Base-by-base conservation (phyloP, 345 rosid species). In the Aethionema arabicum region DNA sequence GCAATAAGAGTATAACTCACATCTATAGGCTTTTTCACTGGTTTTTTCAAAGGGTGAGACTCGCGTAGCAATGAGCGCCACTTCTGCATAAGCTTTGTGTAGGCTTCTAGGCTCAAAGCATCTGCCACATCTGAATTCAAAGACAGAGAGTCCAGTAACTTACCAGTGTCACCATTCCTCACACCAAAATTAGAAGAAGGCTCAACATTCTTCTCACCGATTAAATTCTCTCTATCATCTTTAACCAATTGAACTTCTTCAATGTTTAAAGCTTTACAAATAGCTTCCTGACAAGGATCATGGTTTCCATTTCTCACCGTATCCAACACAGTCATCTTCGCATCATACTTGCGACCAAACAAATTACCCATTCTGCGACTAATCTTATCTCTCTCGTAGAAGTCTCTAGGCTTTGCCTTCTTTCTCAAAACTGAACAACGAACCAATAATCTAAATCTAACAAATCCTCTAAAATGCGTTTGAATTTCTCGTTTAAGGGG, bases 401-500 rank as follows among this genome's bases (percentile, higher is more conserved):
- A 44, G 29, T 50, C 74, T 5, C 68, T 52, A 43, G 57, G 27
- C 42, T 47, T 56, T 4, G 61, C 6, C 73, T 59, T 69, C 2
- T 62, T 64, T 5, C 42, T 67, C 55, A 37, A 60, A 4, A 7
- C 14, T 4, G 49, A 12, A 60, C 52, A 52, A 27, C 72, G 67
- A 3, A 37, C 16, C 0, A 47, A 32, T 5, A 72, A 54, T 52
- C 82, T 77, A 49, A 80, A 85, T 60, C 84, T 84, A 30, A 32
- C 65, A 11, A 52, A 57, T 60, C 90, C 80, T 69, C 89, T 78
- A 37, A 82, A 72, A 40, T 84, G 83, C 2, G 87, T 82, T 65
- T 79, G 91, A 40, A 83, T 80, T 66, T 79, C 75, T 35, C 91
- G 72, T 35, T 55, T 65, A 54, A 79, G 66, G 27, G 27, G 27